Conservation (phyloP, 805 yeast species). For the Barnettozyma populi region DNA sequence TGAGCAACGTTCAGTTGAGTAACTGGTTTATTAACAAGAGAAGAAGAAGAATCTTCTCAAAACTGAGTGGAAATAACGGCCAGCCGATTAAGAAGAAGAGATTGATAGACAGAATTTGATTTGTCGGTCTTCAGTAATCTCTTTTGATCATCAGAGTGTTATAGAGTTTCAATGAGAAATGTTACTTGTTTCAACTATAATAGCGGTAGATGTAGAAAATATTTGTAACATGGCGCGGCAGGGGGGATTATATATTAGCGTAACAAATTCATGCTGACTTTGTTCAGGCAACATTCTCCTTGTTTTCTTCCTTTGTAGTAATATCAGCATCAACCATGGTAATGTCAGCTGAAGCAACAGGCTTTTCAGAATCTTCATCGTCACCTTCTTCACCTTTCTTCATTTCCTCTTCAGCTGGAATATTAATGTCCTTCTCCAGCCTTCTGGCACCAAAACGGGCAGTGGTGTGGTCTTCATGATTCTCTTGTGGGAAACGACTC, state of each 20-base stretch:
- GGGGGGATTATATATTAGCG: background rate
- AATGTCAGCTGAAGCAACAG: background rate
- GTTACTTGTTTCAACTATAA: background rate
- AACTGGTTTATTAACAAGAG: slow-evolving; percentile 90
- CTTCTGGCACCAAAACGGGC: slow-evolving; percentile 30
- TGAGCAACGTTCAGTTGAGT: slow-evolving; percentile 73
- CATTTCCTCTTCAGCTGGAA: background rate
- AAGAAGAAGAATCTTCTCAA: slow-evolving; percentile 53
- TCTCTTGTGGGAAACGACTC: slow-evolving; percentile 18
- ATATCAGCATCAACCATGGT: background rate
- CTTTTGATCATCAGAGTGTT: no score
- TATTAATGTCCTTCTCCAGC: slow-evolving; percentile 9
- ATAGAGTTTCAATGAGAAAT: background rate
- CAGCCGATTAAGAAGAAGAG: slow-evolving; percentile 29
- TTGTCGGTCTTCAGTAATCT: background rate
- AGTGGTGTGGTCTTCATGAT: slow-evolving; percentile 7
- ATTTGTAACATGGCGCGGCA: no score
- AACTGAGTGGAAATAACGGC: slow-evolving; percentile 26
- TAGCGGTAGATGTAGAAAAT: background rate
- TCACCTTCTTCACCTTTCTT: slow-evolving; percentile 3
- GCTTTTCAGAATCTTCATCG: background rate
- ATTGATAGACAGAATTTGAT: slow-evolving; percentile 22
- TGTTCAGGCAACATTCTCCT: slow-evolving; percentile 1
- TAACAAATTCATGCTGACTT: background rate
- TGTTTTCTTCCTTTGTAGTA: background rate